Conservation (phyloP, 2,329 filamentous ascomycete species). For the Fusarium proliferatum region DNA sequence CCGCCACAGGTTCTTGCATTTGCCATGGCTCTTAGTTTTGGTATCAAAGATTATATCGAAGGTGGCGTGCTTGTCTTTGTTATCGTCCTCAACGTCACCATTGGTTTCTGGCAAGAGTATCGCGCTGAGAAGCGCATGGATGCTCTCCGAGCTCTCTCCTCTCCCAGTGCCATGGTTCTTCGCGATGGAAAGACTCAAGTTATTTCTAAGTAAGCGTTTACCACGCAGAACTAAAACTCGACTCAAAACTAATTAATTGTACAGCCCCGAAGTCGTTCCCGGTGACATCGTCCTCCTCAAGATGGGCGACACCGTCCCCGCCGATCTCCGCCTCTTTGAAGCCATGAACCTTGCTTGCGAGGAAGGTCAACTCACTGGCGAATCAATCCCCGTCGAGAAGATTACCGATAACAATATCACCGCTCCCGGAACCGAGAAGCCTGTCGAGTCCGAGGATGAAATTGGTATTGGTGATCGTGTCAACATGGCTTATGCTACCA, state of each 20-base stretch:
- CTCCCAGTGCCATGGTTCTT: slow-evolving; percentile 71
- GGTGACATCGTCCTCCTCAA: slow-evolving; percentile 76
- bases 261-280: slow-evolving; percentile 72
- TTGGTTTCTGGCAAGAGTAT: slow-evolving; percentile 74
- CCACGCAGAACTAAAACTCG: background rate
- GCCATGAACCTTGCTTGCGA: slow-evolving; percentile 84
- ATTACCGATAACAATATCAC: slow-evolving; percentile 62
- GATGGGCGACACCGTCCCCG: slow-evolving; percentile 80
- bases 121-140: slow-evolving; percentile 75
- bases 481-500: slow-evolving; percentile 81
- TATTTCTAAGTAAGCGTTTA: slow-evolving; percentile 64
- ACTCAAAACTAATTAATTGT: slow-evolving; percentile 21
- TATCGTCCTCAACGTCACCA: slow-evolving; percentile 75
- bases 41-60: slow-evolving; percentile 74
- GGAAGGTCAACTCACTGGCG: slow-evolving; percentile 80
- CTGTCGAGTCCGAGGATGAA: slow-evolving; percentile 57
- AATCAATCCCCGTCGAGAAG: slow-evolving; percentile 79
- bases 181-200: slow-evolving; percentile 68
- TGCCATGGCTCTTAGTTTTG: slow-evolving; percentile 78
- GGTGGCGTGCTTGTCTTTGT: slow-evolving; percentile 74
- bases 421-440: slow-evolving; percentile 58
- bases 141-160: slow-evolving; percentile 68
- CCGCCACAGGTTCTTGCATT: slow-evolving; percentile 76
- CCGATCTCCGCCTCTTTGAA: slow-evolving; percentile 76
- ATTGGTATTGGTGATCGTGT: slow-evolving; percentile 77